A percentile compares a stretch with the other conserved stretches of the same genome.
Conservation (phyloP, 2,329 filamentous ascomycete genomes). For the Fusarium zealandicum region DNA sequence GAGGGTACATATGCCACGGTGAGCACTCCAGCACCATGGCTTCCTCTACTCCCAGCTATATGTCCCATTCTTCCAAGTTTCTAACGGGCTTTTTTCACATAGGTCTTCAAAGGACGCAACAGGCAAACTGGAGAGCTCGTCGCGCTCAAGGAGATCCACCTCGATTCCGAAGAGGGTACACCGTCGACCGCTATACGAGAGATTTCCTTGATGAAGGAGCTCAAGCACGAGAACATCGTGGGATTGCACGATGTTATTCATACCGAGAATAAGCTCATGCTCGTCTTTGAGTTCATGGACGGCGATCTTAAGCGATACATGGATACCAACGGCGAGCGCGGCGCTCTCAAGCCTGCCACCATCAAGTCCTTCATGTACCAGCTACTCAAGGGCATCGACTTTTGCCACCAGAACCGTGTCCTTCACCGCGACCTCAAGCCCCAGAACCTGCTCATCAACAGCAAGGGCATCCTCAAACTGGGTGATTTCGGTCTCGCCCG, state of each 20-base stretch:
- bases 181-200: slow-evolving; percentile 97
- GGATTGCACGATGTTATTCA: slow-evolving; percentile 98
- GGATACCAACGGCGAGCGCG: slow-evolving; percentile 89
- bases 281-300: slow-evolving; percentile 99
- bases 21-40: slow-evolving; percentile 44
- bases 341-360: slow-evolving; percentile 84
- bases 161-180: slow-evolving; percentile 97
- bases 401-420: slow-evolving; percentile 97
- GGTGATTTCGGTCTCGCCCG: slow-evolving; percentile 94
- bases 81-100: slow-evolving; percentile 25
- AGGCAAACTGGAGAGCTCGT: slow-evolving; percentile 96
- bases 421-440: slow-evolving; percentile 95
- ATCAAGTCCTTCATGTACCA: slow-evolving; percentile 99
- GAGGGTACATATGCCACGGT: slow-evolving; percentile 99
- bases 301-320: slow-evolving; percentile 98
- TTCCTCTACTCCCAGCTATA: background rate
- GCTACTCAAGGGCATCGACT: slow-evolving; percentile 92
- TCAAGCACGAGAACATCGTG: slow-evolving; percentile 99
- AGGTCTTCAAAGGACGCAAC: slow-evolving; percentile 99
- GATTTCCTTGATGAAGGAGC: slow-evolving; percentile 98
- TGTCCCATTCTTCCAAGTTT: background rate
- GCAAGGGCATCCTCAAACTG: slow-evolving; percentile 86
- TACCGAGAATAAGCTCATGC: slow-evolving; percentile 99
- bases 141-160: slow-evolving; percentile 97
- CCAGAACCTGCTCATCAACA: slow-evolving; percentile 95